These are phyloP conservation scores for Colletotrichum cuscutae DNA, from an alignment of 2,329 filamentous ascomycete species.

Conservation along the genomic window DNA sequence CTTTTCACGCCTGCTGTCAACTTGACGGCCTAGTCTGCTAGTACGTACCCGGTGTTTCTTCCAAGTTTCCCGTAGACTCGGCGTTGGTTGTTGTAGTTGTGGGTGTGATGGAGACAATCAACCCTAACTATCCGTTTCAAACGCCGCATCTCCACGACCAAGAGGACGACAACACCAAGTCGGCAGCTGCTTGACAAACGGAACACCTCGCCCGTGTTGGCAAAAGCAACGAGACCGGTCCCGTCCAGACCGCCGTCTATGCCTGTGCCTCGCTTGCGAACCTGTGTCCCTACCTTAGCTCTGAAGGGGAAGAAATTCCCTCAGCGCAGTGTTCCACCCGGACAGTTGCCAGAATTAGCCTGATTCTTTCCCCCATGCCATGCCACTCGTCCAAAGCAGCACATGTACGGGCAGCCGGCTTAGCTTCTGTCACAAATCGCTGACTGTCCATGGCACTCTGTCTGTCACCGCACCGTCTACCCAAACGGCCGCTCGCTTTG, in stretches of 20 bases:
- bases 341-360: constrained; percentile 29
- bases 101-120: constrained; percentile 15
- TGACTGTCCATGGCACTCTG: constrained; percentile 7
- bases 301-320: constrained; percentile 30
- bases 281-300: no score
- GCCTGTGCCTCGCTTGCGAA: background rate
- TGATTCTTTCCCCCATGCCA: constrained; percentile 22
- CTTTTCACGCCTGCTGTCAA: constrained; percentile 1
- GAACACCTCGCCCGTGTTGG: background rate
- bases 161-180: no score
- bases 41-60: background rate
- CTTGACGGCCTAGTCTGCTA: background rate
- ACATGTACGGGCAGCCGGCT: background rate
- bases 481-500: constrained; percentile 5
- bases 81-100: constrained; percentile 4
- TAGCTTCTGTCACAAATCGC: constrained; percentile 29
- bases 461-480: background rate
- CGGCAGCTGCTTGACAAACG: background rate
- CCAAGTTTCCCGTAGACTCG: background rate
- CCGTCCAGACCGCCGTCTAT: constrained; percentile 22
- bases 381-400: background rate
- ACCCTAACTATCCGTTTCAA: constrained; percentile 26
- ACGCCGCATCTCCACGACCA: background rate
- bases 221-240: background rate
- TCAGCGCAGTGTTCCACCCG: constrained; percentile 31